A percentile compares a stretch with the other conserved stretches of the same genome.
Conservation (phyloP, 192 early-diverging fungal species). For the Backusella tuberculispora region DNA sequence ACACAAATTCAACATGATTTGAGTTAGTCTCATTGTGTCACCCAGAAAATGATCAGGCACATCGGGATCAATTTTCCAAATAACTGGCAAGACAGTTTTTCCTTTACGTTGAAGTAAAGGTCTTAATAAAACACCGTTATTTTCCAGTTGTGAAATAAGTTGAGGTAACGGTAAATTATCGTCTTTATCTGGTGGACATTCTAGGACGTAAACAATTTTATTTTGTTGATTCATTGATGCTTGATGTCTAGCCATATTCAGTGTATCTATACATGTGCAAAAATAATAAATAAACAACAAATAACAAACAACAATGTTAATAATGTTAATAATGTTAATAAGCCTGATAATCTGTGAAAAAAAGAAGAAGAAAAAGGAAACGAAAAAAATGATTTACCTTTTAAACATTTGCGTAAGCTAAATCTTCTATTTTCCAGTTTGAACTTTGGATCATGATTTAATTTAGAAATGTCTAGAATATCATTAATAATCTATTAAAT, state of each 20-base stretch:
- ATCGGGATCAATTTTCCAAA: conserved; percentile 55
- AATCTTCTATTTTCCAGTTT: conserved; percentile 50
- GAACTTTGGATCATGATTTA: conserved; percentile 59
- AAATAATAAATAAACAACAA: conserved; percentile 8
- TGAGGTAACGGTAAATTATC: conserved; percentile 34
- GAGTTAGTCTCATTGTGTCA: conserved; percentile 52
- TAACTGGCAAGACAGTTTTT: conserved; percentile 45
- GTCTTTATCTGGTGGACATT: conserved; percentile 38
- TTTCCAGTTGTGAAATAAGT: conserved; percentile 27
- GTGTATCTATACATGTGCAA: conserved; percentile 28
- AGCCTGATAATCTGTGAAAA: background rate
- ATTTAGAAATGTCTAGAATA: conserved; percentile 54
- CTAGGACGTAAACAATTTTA: conserved; percentile 38
- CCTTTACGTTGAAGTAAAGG: conserved; percentile 19
- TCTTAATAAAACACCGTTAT: conserved; percentile 17
- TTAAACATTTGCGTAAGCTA: conserved; percentile 54
- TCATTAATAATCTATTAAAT: conserved; percentile 54
- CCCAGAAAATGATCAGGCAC: conserved; percentile 55
- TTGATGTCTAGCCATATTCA: conserved; percentile 47
- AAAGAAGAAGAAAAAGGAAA: background rate
- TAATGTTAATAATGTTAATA: background rate
- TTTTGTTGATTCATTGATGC: conserved; percentile 34
- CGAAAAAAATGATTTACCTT: conserved; percentile 43
- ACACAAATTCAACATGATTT: conserved; percentile 56
- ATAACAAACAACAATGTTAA: background rate